Percentiles rank a stretch among this genome's conserved stretches.
phyloP scores from a whole-genome alignment of 441 rosid genomes.

The Erodium texanum region DNA sequence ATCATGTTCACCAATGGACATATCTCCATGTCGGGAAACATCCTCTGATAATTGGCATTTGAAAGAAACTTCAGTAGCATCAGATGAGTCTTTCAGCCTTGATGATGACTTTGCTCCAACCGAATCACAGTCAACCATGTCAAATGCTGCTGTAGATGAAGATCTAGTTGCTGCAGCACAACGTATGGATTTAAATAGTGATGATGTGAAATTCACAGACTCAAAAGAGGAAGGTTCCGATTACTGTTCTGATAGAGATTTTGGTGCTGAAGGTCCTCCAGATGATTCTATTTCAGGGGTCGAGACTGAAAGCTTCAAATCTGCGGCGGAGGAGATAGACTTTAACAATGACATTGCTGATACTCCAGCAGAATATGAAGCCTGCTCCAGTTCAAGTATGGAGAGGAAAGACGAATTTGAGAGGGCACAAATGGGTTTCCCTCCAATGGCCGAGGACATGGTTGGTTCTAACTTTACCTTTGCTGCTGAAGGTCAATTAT shows the following conservation, averaged over 20 bases:
- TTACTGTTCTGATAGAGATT: conserved; percentile 22
- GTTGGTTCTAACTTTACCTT: conserved; percentile 59
- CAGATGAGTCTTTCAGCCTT: conserved; percentile 39
- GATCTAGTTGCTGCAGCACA: conserved; percentile 51
- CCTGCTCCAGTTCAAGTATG: conserved; percentile 38
- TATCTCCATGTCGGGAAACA: conserved; percentile 60
- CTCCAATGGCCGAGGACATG: conserved; percentile 29
- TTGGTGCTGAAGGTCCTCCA: conserved; percentile 33
- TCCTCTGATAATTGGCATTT: conserved; percentile 30
- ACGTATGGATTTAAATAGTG: conserved; percentile 48
- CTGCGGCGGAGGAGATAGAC: conserved; percentile 74
- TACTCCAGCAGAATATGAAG: conserved; percentile 55
- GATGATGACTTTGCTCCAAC: conserved; percentile 26
- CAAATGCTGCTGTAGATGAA: conserved; percentile 40
- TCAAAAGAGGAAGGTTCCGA: conserved; percentile 30
- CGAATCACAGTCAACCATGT: conserved; percentile 29
- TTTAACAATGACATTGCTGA: conserved; percentile 32
- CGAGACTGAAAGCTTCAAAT: conserved; percentile 81
- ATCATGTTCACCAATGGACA: conserved; percentile 81
- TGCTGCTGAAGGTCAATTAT: conserved; percentile 32
- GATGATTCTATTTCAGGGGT: conserved; percentile 51
- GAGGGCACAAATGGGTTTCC: conserved; percentile 24
- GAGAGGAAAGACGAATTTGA: conserved; percentile 41
- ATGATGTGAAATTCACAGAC: conserved; percentile 21
- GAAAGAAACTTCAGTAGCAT: conserved; percentile 47